Evolutionary conservation across 2,329 filamentous ascomycete species (phyloP).

Genomic region (Arthroderma sp.): DNA sequence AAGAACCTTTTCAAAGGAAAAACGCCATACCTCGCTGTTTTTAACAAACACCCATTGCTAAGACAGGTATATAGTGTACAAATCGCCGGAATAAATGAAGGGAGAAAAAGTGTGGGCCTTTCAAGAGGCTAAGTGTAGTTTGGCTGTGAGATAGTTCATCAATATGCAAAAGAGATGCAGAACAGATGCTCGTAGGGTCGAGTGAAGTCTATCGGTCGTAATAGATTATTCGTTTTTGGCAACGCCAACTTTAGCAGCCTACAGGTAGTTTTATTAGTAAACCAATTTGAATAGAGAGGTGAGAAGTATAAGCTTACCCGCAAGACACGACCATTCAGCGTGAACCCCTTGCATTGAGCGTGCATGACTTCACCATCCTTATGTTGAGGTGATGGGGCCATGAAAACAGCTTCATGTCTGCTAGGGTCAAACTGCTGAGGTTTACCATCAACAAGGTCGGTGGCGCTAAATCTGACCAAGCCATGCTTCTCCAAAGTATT

Average conservation of each 20-base stretch:
- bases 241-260: constrained; percentile 87
- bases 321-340: constrained; percentile 77
- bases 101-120: background rate
- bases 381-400: constrained; percentile 75
- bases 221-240: constrained; percentile 57
- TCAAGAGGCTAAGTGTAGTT: background rate
- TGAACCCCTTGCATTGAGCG: constrained; percentile 92
- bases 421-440: constrained; percentile 91
- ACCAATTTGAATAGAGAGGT: constrained; percentile 1
- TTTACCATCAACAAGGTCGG: constrained; percentile 32
- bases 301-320: constrained; percentile 36
- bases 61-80: constrained; percentile 7
- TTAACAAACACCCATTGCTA: constrained; percentile 2
- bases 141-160: background rate
- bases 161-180: background rate
- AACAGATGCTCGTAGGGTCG: background rate
- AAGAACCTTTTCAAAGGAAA: background rate
- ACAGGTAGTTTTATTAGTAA: constrained; percentile 9
- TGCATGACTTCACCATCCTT: constrained; percentile 83
- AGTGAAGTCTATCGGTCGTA: background rate
- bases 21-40: constrained; percentile 9
- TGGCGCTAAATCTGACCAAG: constrained; percentile 73
- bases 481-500: constrained; percentile 86
- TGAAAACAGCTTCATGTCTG: constrained; percentile 91
- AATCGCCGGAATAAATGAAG: background rate